These are phyloP conservation scores for Mucor mucedo DNA, from an alignment of 371 early-diverging fungal genomes.

Conservation along the genomic window DNA sequence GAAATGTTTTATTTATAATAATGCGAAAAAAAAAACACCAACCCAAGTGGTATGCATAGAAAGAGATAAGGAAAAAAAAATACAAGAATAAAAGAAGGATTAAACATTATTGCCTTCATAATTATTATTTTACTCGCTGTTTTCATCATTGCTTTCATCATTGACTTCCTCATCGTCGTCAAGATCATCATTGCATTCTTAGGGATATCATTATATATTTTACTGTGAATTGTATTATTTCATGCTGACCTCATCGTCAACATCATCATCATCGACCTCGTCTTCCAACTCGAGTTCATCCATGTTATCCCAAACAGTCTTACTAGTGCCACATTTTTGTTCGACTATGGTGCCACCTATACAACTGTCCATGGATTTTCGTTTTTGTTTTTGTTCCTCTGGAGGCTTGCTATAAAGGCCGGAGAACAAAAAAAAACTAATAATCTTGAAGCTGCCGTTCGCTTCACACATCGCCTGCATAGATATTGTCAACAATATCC, in stretches of 20 bases:
- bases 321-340: constrained; percentile 19
- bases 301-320: constrained; percentile 21
- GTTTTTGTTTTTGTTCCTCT: constrained; percentile 28
- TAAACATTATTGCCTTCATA: constrained; percentile 19
- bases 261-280: constrained; percentile 15
- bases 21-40: constrained; percentile 16
- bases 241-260: constrained; percentile 8
- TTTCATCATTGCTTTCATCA: constrained; percentile 7
- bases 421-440: too few species aligned
- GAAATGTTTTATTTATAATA: constrained; percentile 13
- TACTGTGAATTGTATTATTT: too few species aligned
- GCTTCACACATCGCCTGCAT: constrained; percentile 20
- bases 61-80: constrained; percentile 15
- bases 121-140: constrained; percentile 9
- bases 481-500: constrained; percentile 18
- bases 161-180: constrained; percentile 16
- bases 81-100: constrained; percentile 21
- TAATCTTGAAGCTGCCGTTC: too few species aligned
- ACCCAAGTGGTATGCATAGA: constrained; percentile 19
- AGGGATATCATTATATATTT: too few species aligned
- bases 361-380: constrained; percentile 17
- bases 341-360: constrained; percentile 10
- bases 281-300: constrained; percentile 18
- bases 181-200: constrained; percentile 6
- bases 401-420: constrained; percentile 26